These are phyloP conservation scores for Xylaria sp. DNA, from an alignment of 2,329 filamentous ascomycete genomes.

Conservation along the genomic window DNA sequence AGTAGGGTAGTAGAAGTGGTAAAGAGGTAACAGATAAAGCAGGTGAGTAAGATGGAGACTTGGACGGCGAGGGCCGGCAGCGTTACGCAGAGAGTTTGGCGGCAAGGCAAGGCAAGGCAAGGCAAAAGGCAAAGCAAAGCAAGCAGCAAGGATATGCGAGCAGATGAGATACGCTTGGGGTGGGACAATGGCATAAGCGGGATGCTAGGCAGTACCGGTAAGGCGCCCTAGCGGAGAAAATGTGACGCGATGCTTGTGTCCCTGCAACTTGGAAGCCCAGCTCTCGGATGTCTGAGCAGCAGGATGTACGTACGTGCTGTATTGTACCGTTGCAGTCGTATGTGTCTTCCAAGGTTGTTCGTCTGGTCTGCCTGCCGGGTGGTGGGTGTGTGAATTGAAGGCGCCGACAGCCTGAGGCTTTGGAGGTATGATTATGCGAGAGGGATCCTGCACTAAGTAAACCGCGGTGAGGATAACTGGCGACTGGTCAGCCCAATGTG, in stretches of 20 bases:
- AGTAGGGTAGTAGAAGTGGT: too few relatives aligned
- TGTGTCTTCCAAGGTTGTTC: too few relatives aligned
- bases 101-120: conserved; percentile 16
- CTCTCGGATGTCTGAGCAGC: conserved; percentile 18
- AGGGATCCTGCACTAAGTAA: conserved; percentile 6
- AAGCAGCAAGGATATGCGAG: conserved; percentile 20
- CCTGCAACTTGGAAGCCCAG: conserved; percentile 5
- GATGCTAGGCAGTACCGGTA: too few relatives aligned
- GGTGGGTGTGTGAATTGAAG: conserved; percentile 6
- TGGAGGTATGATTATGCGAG: conserved; percentile 14
- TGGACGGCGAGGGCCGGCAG: conserved; percentile 31
- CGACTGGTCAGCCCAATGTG: background rate
- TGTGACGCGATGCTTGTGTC: conserved; percentile 24
- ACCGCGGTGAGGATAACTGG: background rate
- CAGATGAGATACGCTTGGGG: conserved; percentile 19
- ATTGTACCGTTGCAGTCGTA: conserved; percentile 1
- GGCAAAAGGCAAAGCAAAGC: background rate
- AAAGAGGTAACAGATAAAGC: background rate
- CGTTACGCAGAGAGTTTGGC: conserved; percentile 31
- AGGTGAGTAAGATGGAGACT: conserved; percentile 1
- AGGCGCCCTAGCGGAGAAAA: conserved; percentile 22
- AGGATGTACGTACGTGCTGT: conserved; percentile 5
- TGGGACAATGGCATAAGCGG: conserved; percentile 29
- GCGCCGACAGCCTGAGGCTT: conserved; percentile 16
- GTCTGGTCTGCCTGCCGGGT: too few relatives aligned